phyloP scores from a whole-genome alignment of 805 yeast genomes.

The Saccharomycopsis sp. region DNA sequence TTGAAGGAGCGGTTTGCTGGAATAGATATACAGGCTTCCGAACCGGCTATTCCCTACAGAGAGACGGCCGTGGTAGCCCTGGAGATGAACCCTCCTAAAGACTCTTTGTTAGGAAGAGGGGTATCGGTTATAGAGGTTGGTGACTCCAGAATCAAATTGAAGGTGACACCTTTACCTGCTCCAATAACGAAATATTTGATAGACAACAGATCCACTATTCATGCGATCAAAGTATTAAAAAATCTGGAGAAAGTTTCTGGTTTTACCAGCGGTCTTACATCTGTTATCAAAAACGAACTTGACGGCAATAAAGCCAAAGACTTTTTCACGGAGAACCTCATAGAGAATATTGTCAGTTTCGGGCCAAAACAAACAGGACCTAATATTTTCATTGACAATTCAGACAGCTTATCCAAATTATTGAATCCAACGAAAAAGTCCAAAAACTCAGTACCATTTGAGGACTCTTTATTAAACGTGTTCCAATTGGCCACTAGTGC shows the following conservation, averaged over 20 bases:
- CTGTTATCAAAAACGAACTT: conserved; percentile 3
- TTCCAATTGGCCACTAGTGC: conserved; percentile 74
- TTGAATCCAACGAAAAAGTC: conserved; percentile 7
- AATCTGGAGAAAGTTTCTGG: conserved; percentile 23
- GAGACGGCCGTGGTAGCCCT: conserved; percentile 62
- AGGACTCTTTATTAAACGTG: conserved; percentile 68
- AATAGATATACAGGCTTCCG: conserved; percentile 75
- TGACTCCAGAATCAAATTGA: conserved; percentile 35
- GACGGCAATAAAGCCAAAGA: conserved; percentile 17
- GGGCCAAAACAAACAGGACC: conserved; percentile 77
- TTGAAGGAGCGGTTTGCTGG: conserved; percentile 87
- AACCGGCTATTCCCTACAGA: conserved; percentile 90
- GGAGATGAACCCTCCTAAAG: conserved; percentile 46
- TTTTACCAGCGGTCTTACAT: neutral
- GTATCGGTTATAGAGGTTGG: conserved; percentile 45
- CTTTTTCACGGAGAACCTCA: conserved; percentile 25
- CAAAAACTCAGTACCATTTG: conserved; percentile 34
- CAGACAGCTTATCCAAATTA: neutral
- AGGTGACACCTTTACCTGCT: conserved; percentile 49
- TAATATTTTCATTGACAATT: conserved; percentile 56
- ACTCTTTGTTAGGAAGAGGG: conserved; percentile 43
- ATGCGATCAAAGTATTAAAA: conserved; percentile 28
- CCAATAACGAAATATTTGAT: conserved; percentile 43
- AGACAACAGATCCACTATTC: conserved; percentile 39
- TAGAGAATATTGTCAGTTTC: conserved; percentile 49